A percentile compares a stretch with the other conserved stretches of the same genome.
Evolutionary conservation across 1,139 yeast genomes (phyloP).

Genomic region (Geotrichum candidum): DNA sequence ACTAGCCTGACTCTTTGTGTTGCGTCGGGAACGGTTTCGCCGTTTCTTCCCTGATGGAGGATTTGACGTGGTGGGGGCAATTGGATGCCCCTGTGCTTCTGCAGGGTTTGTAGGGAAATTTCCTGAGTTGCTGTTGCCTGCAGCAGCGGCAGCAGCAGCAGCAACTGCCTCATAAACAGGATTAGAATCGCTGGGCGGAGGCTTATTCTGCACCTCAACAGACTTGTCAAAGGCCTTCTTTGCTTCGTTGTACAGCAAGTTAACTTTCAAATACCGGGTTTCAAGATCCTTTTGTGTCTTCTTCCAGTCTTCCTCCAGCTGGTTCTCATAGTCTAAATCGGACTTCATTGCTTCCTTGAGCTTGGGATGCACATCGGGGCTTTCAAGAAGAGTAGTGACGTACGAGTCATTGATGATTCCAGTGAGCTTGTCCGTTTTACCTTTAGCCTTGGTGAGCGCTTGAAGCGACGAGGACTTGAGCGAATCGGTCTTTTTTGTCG

Average conservation of each 20-base stretch:
- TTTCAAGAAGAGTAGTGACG: constrained; percentile 21
- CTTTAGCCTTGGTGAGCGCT: constrained; percentile 20
- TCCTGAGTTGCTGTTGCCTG: constrained; percentile 8
- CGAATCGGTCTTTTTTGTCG: constrained; percentile 21
- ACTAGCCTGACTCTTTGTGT: constrained; percentile 14
- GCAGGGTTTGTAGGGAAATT: background rate
- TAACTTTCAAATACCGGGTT: constrained; percentile 32
- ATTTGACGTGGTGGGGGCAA: constrained; percentile 6
- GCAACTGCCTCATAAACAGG: constrained; percentile 15
- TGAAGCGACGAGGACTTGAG: constrained; percentile 22
- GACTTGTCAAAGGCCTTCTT: constrained; percentile 24
- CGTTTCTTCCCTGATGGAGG: constrained; percentile 9
- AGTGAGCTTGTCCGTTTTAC: constrained; percentile 25
- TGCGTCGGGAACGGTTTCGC: constrained; percentile 15
- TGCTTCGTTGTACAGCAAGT: constrained; percentile 31
- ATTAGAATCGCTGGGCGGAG: constrained; percentile 5
- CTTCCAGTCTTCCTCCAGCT: constrained; percentile 33
- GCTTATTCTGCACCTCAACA: constrained; percentile 7
- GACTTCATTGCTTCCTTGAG: constrained; percentile 21
- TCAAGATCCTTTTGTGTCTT: constrained; percentile 33
- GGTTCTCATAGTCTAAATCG: constrained; percentile 26
- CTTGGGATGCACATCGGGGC: constrained; percentile 23
- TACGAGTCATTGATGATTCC: constrained; percentile 25
- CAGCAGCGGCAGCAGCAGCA: constrained; percentile 16
- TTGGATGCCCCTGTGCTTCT: constrained; percentile 9